A percentile compares a stretch with the other conserved stretches of the same genome.
phyloP scores from a whole-genome alignment of 495 filamentous ascomycete species.

The Aspergillus taichungensis region DNA sequence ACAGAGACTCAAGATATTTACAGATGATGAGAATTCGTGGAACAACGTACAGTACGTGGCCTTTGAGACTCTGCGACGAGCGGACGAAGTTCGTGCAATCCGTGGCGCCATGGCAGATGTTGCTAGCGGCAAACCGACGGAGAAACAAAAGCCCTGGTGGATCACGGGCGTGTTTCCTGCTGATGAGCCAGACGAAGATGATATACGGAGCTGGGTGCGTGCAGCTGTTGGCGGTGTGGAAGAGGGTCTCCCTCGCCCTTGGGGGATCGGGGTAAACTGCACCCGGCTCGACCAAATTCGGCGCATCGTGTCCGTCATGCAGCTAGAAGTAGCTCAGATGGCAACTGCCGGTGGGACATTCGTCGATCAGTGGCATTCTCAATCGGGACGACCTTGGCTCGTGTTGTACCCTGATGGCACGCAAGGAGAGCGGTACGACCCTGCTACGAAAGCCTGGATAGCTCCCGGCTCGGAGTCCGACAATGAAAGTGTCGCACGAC shows the following conservation, averaged over 20 bases:
- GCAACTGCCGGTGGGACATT: constrained; percentile 14
- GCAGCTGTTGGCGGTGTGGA: constrained; percentile 16
- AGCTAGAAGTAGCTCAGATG: constrained; percentile 26
- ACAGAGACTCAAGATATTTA: constrained; percentile 43
- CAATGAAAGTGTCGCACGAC: neutral
- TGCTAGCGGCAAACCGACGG: neutral
- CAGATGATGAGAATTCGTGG: constrained; percentile 14
- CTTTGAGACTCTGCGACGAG: constrained; percentile 53
- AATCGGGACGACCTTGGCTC: constrained; percentile 32
- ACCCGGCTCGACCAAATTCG: constrained; percentile 48
- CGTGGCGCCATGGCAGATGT: constrained; percentile 34
- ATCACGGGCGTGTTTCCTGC: constrained; percentile 54
- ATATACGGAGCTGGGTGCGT: constrained; percentile 18
- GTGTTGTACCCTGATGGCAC: constrained; percentile 64
- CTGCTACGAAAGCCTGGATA: constrained; percentile 47
- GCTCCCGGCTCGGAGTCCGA: neutral
- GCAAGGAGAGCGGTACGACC: constrained; percentile 57
- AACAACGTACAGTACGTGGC: constrained; percentile 45
- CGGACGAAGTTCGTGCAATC: constrained; percentile 52
- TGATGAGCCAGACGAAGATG: constrained; percentile 34
- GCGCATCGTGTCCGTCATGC: constrained; percentile 37
- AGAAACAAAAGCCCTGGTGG: constrained; percentile 39
- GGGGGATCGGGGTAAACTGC: constrained; percentile 61
- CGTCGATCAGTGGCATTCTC: constrained; percentile 18
- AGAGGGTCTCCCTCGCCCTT: constrained; percentile 30